Percentiles rank a stretch among this genome's conserved stretches.
Evolutionary conservation across 192 early-diverging fungal genomes (phyloP).

Genomic region (Podila epigama): DNA sequence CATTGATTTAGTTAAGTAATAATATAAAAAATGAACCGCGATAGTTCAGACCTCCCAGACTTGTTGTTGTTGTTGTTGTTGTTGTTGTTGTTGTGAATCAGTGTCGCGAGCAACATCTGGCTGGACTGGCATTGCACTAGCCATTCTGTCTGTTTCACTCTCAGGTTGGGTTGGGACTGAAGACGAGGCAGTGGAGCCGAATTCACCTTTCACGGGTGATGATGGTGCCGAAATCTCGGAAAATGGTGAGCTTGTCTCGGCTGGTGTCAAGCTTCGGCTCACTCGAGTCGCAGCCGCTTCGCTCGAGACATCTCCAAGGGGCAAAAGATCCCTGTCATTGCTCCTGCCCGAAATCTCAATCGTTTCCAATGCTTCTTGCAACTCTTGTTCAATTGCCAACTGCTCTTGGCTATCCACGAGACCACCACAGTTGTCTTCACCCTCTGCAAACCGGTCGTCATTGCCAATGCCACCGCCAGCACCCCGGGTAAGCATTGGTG

Average conservation of each 20-base stretch:
- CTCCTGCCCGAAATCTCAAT: background rate
- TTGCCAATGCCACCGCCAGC: background rate
- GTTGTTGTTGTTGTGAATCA: too few species aligned
- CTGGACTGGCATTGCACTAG: too few species aligned
- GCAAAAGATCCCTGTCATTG: too few species aligned
- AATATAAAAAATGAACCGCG: too few species aligned
- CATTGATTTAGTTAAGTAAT: too few species aligned
- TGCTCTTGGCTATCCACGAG: slow-evolving; percentile 22
- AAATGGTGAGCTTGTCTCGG: slow-evolving; percentile 31
- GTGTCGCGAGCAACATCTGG: too few species aligned
- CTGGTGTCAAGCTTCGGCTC: slow-evolving; percentile 25
- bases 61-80: too few species aligned
- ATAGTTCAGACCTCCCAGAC: too few species aligned
- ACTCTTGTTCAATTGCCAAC: slow-evolving; percentile 31
- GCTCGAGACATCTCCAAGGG: too few species aligned
- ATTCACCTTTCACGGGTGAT: slow-evolving; percentile 1
- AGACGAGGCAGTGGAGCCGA: slow-evolving; percentile 1
- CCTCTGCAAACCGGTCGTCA: background rate
- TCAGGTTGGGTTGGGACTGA: background rate
- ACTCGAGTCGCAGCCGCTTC: too few species aligned
- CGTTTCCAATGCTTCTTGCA: slow-evolving; percentile 32
- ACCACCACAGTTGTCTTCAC: background rate
- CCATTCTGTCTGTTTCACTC: background rate
- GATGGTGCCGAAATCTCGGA: slow-evolving; percentile 35
- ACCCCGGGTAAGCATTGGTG: slow-evolving; percentile 31